Conservation (phyloP, 2,329 filamentous ascomycete genomes). For the Dendryphion nanum region DNA sequence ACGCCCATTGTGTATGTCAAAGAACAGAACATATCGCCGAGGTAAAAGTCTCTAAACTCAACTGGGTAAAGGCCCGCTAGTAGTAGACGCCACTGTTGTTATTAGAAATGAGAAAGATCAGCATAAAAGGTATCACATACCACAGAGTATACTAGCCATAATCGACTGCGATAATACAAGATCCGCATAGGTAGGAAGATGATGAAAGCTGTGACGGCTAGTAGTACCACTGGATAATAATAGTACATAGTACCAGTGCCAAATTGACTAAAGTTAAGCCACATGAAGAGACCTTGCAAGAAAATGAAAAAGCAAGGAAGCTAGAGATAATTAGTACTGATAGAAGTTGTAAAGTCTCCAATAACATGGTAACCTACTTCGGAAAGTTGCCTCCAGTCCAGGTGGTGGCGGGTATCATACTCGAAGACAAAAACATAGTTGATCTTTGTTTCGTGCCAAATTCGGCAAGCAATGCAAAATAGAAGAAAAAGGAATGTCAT, state of each 20-base stretch:
- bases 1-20: slow-evolving; percentile 86
- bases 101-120: slow-evolving; percentile 23
- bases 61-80: slow-evolving; percentile 87
- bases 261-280: slow-evolving; percentile 79
- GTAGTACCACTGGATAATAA: slow-evolving; percentile 82
- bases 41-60: slow-evolving; percentile 95
- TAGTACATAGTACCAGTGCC: slow-evolving; percentile 68
- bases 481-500: slow-evolving; percentile 75
- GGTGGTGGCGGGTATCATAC: slow-evolving; percentile 78
- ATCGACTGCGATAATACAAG: slow-evolving; percentile 72
- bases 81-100: slow-evolving; percentile 71
- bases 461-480: slow-evolving; percentile 81
- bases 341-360: background rate
- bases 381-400: slow-evolving; percentile 86
- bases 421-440: slow-evolving; percentile 98
- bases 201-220: slow-evolving; percentile 65
- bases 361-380: too few species aligned
- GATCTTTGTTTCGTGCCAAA: slow-evolving; percentile 83
- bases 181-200: slow-evolving; percentile 74
- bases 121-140: slow-evolving; percentile 50
- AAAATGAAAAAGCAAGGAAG: slow-evolving; percentile 83
- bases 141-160: slow-evolving; percentile 88
- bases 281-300: slow-evolving; percentile 74
- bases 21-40: slow-evolving; percentile 97
- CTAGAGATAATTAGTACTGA: slow-evolving; percentile 32